Percentiles rank a stretch among this genome's conserved stretches.
Evolutionary conservation across 306 rosid genomes (phyloP).

Genomic region (Pueraria montana): DNA sequence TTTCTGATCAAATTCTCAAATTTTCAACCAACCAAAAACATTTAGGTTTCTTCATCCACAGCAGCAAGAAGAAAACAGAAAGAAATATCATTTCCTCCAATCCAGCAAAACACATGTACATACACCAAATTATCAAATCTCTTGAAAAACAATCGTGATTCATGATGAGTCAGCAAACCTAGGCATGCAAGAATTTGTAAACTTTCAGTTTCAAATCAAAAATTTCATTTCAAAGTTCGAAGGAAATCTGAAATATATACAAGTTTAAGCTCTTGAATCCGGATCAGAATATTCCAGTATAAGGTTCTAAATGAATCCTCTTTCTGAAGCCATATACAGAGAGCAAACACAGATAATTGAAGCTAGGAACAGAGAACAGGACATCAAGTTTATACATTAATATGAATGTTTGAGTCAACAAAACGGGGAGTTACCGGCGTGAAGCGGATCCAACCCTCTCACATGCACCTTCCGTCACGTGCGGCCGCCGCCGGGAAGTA

Average conservation of each 20-base stretch:
- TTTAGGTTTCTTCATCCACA: not conserved
- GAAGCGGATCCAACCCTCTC: not conserved
- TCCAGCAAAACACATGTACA: not conserved
- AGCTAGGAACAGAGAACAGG: not conserved
- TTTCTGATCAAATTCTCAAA: not conserved
- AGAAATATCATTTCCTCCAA: not conserved
- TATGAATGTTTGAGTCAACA: not conserved
- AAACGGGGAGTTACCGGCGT: not conserved
- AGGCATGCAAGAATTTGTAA: not conserved
- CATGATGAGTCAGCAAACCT: not conserved
- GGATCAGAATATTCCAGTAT: not conserved
- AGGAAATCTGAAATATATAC: not conserved
- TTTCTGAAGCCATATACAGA: not conserved
- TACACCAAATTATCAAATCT: not conserved
- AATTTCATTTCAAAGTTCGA: slow-evolving; percentile 1
- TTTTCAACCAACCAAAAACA: not conserved
- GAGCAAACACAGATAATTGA: not conserved
- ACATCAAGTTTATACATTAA: not conserved
- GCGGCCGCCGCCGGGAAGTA: not conserved
- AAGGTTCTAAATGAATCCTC: not conserved
- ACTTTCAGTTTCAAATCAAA: not conserved
- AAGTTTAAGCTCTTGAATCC: not conserved
- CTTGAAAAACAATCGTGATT: not conserved
- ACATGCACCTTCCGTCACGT: not conserved
- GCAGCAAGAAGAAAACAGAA: not conserved